phyloP scores from a whole-genome alignment of 768 basidiomycete genomes.

The Collybia nuda region DNA sequence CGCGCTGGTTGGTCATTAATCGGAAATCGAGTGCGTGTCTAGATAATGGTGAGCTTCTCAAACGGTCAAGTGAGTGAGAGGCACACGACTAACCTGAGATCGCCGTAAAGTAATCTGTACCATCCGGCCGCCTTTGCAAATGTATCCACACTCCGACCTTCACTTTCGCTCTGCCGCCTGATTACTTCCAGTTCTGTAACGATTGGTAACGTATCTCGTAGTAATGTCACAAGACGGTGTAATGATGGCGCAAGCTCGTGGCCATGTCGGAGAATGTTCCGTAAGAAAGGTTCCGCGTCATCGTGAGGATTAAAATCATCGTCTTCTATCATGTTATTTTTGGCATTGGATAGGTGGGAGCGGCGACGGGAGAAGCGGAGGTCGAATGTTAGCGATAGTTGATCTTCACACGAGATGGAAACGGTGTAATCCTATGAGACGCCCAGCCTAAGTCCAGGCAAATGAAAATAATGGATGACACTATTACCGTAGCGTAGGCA shows the following conservation, averaged over 20 bases:
- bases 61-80: neutral
- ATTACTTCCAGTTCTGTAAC: slow-evolving; percentile 69
- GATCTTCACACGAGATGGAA: slow-evolving; percentile 76
- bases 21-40: slow-evolving; percentile 83
- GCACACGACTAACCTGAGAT: slow-evolving; percentile 49
- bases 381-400: slow-evolving; percentile 66
- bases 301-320: slow-evolving; percentile 69
- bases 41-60: slow-evolving; percentile 4
- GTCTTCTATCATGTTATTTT: slow-evolving; percentile 18
- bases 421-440: slow-evolving; percentile 66
- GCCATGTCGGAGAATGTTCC: slow-evolving; percentile 62
- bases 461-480: neutral
- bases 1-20: slow-evolving; percentile 62
- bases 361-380: slow-evolving; percentile 65
- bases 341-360: slow-evolving; percentile 21
- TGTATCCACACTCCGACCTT: slow-evolving; percentile 49
- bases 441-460: no score
- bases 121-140: slow-evolving; percentile 81
- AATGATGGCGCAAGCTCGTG: slow-evolving; percentile 69
- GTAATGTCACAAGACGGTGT: slow-evolving; percentile 62
- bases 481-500: slow-evolving; percentile 61
- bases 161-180: slow-evolving; percentile 30
- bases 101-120: slow-evolving; percentile 74
- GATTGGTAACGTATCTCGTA: slow-evolving; percentile 78
- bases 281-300: slow-evolving; percentile 74